These are phyloP conservation scores for Acanthamoeba divionensis DNA, from an alignment of 208 protist genomes.

Conservation along the genomic window DNA sequence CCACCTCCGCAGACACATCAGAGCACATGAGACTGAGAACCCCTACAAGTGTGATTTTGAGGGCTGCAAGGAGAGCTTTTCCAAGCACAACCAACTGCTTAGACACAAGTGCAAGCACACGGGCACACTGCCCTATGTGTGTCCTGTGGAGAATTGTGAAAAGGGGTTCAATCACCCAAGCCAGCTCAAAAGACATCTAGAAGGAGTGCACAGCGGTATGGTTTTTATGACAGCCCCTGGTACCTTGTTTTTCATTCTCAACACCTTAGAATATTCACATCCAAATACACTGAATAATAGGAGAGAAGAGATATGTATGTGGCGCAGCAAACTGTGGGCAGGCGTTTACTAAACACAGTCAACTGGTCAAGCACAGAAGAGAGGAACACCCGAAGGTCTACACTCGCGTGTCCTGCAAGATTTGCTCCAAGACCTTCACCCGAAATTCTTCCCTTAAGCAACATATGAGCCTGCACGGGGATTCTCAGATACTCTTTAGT, in stretches of 20 bases:
- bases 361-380: not conserved
- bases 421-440: not conserved
- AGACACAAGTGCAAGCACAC: not conserved
- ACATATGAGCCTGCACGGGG: not conserved
- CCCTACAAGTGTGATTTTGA: not conserved
- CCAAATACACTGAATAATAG: not conserved
- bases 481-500: constrained; percentile 6
- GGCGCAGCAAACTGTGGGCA: not conserved
- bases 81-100: constrained; percentile 20
- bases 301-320: constrained; percentile 14
- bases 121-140: not conserved
- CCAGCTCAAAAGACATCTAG: constrained; percentile 6
- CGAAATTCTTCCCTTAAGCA: not conserved
- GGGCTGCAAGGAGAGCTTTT: constrained; percentile 10
- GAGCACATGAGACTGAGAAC: not conserved
- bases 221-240: not conserved
- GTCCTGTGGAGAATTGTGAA: not conserved
- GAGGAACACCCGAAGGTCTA: not conserved
- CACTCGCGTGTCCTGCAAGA: not conserved
- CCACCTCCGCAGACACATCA: not conserved
- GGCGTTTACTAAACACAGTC: not conserved
- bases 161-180: constrained; percentile 16
- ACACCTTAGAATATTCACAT: not conserved
- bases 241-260: not conserved
- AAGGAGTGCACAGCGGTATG: constrained; percentile 1